Conservation (phyloP, 2,329 filamentous ascomycete species). For the Penicillium sp. region DNA sequence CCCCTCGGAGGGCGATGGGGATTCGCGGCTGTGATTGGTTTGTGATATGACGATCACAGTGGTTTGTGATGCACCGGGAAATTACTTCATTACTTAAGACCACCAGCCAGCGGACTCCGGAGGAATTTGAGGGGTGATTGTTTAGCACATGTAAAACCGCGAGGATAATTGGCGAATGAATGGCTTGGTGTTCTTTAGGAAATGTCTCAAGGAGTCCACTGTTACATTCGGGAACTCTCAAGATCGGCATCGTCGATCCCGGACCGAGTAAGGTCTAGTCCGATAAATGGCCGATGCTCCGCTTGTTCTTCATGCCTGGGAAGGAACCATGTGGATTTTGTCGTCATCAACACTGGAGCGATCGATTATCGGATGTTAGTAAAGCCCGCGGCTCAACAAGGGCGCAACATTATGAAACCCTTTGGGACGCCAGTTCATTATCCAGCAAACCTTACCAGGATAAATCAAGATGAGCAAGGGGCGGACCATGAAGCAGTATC, state of each 20-base stretch:
- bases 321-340: too few species aligned
- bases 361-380: too few species aligned
- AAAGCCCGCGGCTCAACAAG: too few species aligned
- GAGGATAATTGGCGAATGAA: background rate
- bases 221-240: background rate
- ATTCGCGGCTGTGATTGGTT: background rate
- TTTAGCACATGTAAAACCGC: background rate
- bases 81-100: background rate
- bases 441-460: slow-evolving; percentile 45
- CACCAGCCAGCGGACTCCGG: background rate
- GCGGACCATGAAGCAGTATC: slow-evolving; percentile 77
- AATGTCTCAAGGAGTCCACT: background rate
- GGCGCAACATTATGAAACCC: too few species aligned
- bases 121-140: background rate
- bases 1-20: background rate
- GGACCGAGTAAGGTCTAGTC: slow-evolving; percentile 5
- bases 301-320: too few species aligned
- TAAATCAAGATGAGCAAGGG: slow-evolving; percentile 63
- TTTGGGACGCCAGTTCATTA: too few species aligned
- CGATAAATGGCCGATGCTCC: slow-evolving; percentile 5
- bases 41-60: background rate
- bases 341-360: too few species aligned
- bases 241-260: slow-evolving; percentile 8
- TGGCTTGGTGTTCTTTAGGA: background rate
- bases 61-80: background rate